These are phyloP conservation scores for Vigna hirtella DNA, from an alignment of 306 rosid species.

Conservation along the genomic window DNA sequence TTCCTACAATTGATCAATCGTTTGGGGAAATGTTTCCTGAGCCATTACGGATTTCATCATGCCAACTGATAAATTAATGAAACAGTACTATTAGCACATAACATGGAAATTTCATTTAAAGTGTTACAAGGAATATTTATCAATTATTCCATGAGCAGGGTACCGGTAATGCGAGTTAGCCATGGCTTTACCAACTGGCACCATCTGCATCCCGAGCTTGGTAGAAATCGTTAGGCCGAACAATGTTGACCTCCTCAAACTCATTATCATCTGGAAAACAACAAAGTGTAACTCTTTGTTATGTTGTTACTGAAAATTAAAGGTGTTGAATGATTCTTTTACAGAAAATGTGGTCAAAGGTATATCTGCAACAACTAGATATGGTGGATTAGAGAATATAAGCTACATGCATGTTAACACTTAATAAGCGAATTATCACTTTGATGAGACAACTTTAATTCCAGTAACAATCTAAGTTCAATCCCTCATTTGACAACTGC, in stretches of 20 bases:
- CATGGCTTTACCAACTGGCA: conserved; percentile 61
- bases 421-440: conserved; percentile 12
- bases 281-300: conserved; percentile 3
- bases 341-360: conserved; percentile 13
- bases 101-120: not conserved
- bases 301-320: conserved; percentile 11
- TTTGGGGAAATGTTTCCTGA: conserved; percentile 26
- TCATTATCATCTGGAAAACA: conserved; percentile 71
- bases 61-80: conserved; percentile 35
- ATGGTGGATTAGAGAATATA: not conserved
- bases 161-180: conserved; percentile 37
- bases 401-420: not conserved
- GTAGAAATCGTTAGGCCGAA: conserved; percentile 72
- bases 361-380: not conserved
- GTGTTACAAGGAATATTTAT: not conserved
- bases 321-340: conserved; percentile 15
- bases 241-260: conserved; percentile 82
- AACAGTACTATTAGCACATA: conserved; percentile 24
- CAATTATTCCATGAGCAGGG: conserved; percentile 28
- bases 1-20: conserved; percentile 25
- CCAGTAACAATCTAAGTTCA: conserved; percentile 4
- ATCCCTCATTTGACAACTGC: conserved; percentile 21
- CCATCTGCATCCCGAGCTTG: conserved; percentile 73
- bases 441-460: conserved; percentile 9
- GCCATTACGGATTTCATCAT: conserved; percentile 23